Evolutionary conservation across 805 yeast species (phyloP).

Genomic region (Nakazawaea pomicola): DNA sequence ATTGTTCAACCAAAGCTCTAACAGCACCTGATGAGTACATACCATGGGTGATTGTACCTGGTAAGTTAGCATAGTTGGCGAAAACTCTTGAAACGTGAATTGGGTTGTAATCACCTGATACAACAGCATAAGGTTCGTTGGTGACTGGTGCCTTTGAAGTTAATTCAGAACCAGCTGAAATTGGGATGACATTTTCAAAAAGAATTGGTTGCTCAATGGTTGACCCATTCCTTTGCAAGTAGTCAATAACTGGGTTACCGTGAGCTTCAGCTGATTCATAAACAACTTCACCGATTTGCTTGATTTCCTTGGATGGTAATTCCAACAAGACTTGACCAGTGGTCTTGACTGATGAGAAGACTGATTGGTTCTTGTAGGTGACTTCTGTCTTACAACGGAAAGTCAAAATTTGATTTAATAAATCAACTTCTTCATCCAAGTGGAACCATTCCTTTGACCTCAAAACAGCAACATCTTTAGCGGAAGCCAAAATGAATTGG

Average conservation of each 20-base stretch:
- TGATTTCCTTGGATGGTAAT: constrained; percentile 85
- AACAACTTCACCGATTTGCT: constrained; percentile 76
- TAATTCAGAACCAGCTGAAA: constrained; percentile 59
- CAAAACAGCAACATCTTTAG: constrained; percentile 90
- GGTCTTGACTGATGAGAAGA: constrained; percentile 77
- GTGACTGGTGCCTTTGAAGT: constrained; percentile 86
- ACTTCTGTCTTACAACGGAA: constrained; percentile 86
- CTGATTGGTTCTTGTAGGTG: constrained; percentile 69
- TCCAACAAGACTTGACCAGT: constrained; percentile 83
- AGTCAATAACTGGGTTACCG: constrained; percentile 97
- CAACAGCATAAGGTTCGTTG: constrained; percentile 94
- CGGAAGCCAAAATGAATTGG: constrained; percentile 63
- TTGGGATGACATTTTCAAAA: constrained; percentile 87
- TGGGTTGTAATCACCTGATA: constrained; percentile 98
- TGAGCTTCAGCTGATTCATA: constrained; percentile 90
- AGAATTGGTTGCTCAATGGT: constrained; percentile 91
- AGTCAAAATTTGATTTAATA: constrained; percentile 74
- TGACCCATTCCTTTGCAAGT: constrained; percentile 84
- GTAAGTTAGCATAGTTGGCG: constrained; percentile 87
- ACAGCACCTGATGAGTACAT: constrained; percentile 97
- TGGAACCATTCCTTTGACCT: constrained; percentile 98
- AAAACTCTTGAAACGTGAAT: constrained; percentile 95
- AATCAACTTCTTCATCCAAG: constrained; percentile 58
- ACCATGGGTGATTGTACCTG: constrained; percentile 98
- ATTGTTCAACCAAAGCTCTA: constrained; percentile 91